Percentiles rank a stretch among this genome's conserved stretches.
Conservation (phyloP, 202 grass and related monocot species). For the Brachypodium distachyon region DNA sequence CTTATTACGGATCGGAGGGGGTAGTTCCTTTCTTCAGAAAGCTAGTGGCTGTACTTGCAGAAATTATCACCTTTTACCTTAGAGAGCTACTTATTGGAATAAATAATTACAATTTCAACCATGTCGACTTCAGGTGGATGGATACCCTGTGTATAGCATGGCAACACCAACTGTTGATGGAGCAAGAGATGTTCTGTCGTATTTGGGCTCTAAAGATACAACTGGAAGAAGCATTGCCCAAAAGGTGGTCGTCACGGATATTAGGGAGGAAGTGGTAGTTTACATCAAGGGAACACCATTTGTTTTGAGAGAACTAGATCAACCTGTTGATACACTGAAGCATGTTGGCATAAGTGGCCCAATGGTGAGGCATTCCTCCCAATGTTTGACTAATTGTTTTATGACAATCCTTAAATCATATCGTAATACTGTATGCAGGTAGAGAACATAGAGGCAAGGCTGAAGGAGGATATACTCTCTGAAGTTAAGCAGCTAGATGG, state of each 20-base stretch:
- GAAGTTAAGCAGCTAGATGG: constrained; percentile 70
- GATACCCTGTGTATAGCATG: constrained; percentile 97
- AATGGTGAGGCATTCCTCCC: constrained; percentile 46
- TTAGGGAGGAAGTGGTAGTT: constrained; percentile 96
- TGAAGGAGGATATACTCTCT: constrained; percentile 92
- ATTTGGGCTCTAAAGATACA: constrained; percentile 82
- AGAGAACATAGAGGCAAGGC: constrained; percentile 79
- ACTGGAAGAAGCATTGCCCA: constrained; percentile 28
- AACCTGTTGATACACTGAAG: constrained; percentile 97
- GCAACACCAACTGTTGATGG: constrained; percentile 92
- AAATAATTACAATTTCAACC: neutral
- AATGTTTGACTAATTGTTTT: constrained; percentile 1
- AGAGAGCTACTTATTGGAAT: neutral
- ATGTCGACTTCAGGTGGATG: constrained; percentile 64
- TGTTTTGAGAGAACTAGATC: constrained; percentile 98
- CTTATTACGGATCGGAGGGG: too few relatives aligned
- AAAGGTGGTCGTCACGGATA: constrained; percentile 71
- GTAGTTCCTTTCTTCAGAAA: neutral
- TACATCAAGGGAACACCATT: constrained; percentile 94
- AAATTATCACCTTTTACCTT: neutral
- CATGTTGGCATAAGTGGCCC: constrained; percentile 99
- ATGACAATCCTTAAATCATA: constrained; percentile 16
- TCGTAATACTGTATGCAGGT: constrained; percentile 50
- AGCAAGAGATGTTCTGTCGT: constrained; percentile 77
- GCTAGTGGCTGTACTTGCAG: neutral